Conservation (phyloP, 768 basidiomycete species). For the Leccinum truebloodii region DNA sequence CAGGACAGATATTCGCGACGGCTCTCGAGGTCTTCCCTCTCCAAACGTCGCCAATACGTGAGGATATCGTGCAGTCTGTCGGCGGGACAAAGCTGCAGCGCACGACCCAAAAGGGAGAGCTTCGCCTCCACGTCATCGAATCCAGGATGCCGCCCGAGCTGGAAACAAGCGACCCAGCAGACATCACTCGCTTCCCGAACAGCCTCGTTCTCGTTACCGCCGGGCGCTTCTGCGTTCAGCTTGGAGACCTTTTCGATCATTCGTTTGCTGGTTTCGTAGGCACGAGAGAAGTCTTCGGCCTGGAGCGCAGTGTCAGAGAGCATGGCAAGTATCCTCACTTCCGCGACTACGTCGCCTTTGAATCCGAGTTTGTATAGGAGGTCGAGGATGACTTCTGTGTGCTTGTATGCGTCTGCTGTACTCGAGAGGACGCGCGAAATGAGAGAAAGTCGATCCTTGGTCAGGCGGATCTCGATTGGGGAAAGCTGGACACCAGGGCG, state of each 20-base stretch:
- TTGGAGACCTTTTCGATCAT: conserved; percentile 68
- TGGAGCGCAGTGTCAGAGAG: conserved; percentile 85
- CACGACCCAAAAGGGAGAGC: conserved; percentile 71
- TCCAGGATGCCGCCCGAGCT: conserved; percentile 81
- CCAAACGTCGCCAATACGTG: conserved; percentile 70
- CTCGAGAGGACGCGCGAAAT: conserved; percentile 83
- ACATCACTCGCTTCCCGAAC: conserved; percentile 70
- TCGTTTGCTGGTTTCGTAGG: conserved; percentile 66
- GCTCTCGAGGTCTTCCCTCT: conserved; percentile 58
- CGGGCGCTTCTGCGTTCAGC: conserved; percentile 40
- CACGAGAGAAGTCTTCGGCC: conserved; percentile 73
- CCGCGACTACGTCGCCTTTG: conserved; percentile 66
- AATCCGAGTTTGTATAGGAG: conserved; percentile 88
- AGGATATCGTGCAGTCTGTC: conserved; percentile 81
- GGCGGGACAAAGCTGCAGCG: conserved; percentile 83
- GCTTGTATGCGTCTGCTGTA: conserved; percentile 86
- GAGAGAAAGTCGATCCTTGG: conserved; percentile 85
- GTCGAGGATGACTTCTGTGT: conserved; percentile 89
- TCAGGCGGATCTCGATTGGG: conserved; percentile 91
- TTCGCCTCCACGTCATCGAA: conserved; percentile 69
- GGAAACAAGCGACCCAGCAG: conserved; percentile 89
- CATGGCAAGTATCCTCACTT: conserved; percentile 87
- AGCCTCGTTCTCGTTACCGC: conserved; percentile 38
- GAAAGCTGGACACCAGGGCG: conserved; percentile 75
- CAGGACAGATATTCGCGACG: conserved; percentile 46